phyloP scores from a whole-genome alignment of 1,139 yeast species.

The Candida glucosophila region DNA sequence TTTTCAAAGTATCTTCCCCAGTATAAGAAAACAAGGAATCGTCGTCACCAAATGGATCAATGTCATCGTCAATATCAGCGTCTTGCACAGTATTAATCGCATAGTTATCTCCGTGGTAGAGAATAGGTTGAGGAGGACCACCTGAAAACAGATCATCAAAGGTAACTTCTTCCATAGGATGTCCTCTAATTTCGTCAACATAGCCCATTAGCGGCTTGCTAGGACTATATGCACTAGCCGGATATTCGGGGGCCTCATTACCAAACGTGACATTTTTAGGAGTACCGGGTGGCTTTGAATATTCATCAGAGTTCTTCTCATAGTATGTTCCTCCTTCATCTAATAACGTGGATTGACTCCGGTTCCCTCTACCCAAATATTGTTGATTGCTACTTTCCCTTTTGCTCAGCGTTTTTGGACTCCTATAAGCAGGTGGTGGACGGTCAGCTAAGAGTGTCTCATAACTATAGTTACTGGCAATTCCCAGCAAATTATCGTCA shows the following conservation, averaged over 20 bases:
- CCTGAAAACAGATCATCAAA: conserved; percentile 10
- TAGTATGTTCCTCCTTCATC: too few relatives aligned
- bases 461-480: too few relatives aligned
- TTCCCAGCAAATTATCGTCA: too few relatives aligned
- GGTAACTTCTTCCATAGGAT: conserved; percentile 10
- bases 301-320: conserved; percentile 1
- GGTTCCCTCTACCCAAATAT: too few relatives aligned
- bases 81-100: conserved; percentile 34
- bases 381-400: too few relatives aligned
- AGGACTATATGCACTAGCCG: conserved; percentile 23
- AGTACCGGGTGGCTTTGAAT: conserved; percentile 3
- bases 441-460: too few relatives aligned
- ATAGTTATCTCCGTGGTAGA: conserved; percentile 34
- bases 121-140: conserved; percentile 16
- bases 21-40: conserved; percentile 37
- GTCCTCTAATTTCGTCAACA: conserved; percentile 14
- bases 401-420: too few relatives aligned
- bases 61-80: conserved; percentile 25
- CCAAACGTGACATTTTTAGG: conserved; percentile 22
- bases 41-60: conserved; percentile 41
- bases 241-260: conserved; percentile 29
- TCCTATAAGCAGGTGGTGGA: too few relatives aligned
- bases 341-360: too few relatives aligned
- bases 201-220: conserved; percentile 11
- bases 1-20: conserved; percentile 28